These are phyloP conservation scores for Leptodermis oblonga DNA, from an alignment of 257 asterid genomes.

Conservation along the genomic window DNA sequence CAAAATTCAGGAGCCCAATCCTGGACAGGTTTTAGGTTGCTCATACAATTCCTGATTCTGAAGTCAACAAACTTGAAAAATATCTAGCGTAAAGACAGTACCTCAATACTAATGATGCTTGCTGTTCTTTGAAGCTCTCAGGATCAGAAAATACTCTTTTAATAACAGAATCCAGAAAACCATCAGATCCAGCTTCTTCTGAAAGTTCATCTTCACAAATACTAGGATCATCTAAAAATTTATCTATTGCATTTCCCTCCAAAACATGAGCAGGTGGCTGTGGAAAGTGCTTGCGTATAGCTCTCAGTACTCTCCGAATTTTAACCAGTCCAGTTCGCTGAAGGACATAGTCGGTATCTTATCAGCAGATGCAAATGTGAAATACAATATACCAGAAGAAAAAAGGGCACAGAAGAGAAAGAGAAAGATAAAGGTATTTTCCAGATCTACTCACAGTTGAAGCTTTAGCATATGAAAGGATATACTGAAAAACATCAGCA, in stretches of 20 bases:
- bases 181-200: constrained; percentile 76
- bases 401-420: constrained; percentile 10
- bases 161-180: constrained; percentile 64
- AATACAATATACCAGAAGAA: neutral
- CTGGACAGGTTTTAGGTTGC: neutral
- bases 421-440: too few species aligned
- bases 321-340: constrained; percentile 85
- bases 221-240: constrained; percentile 80
- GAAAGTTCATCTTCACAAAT: constrained; percentile 85
- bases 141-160: constrained; percentile 54
- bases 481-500: constrained; percentile 89
- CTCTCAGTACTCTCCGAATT: constrained; percentile 87
- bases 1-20: neutral
- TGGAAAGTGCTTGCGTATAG: constrained; percentile 88
- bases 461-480: constrained; percentile 93
- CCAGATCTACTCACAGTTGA: constrained; percentile 66
- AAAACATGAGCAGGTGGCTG: constrained; percentile 81
- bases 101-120: constrained; percentile 51
- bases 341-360: constrained; percentile 24
- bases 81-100: constrained; percentile 20
- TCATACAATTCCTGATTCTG: constrained; percentile 5
- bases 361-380: constrained; percentile 18
- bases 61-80: constrained; percentile 17
- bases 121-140: constrained; percentile 48
- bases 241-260: constrained; percentile 85